Evolutionary conservation across 1,139 yeast genomes (phyloP), one percentile per base, ranked within the genome.

Genomic region (Debaryomyces udenii): DNA sequence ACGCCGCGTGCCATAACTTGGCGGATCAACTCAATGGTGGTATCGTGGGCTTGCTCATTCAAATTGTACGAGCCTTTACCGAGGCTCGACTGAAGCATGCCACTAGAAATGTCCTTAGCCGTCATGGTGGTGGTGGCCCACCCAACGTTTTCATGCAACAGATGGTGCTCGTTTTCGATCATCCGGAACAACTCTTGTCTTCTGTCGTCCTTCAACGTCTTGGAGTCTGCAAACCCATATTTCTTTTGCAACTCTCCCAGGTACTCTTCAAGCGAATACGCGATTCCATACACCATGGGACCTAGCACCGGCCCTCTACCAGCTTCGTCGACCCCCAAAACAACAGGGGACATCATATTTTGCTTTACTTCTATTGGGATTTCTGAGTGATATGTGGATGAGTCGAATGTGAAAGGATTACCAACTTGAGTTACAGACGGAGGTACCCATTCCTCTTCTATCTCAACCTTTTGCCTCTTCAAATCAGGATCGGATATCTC

Each of bases 271-370:
- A 82, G 65, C 51, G 96, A 83, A 57, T 89, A 93, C 3, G 95
- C 82, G 2, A 89, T 70, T 1, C 96, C 96, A 55, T 93, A 93
- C 1, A 94, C 99, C 99, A 93, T 94, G 0, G 98, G 96, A 0
- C 99, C 95, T 39, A 93, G 57, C 0, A 94, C 97, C 0, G 99
- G 99, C 0, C 99, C 99, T 49, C 99, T 75, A 0, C 99, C 99
- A 0, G 99, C 99, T 61, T 93, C 99, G 60, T 93, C 99, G 1
- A 93, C 96, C 3, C 99, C 99, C 10, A 93, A 63, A 1, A 89
- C 79, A 3, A 72, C 65, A 0, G 64, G 55, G 9, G 52, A 58
- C 3, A 45, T 29, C 4, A 52, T 46, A 28, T 56, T 48, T 16
- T 48, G 42, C 13, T 22, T 18, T 9, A 68, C 49, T 3, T 38